Conservation (phyloP, 1,284 basidiomycete genomes). For the Puccinia polysora region DNA sequence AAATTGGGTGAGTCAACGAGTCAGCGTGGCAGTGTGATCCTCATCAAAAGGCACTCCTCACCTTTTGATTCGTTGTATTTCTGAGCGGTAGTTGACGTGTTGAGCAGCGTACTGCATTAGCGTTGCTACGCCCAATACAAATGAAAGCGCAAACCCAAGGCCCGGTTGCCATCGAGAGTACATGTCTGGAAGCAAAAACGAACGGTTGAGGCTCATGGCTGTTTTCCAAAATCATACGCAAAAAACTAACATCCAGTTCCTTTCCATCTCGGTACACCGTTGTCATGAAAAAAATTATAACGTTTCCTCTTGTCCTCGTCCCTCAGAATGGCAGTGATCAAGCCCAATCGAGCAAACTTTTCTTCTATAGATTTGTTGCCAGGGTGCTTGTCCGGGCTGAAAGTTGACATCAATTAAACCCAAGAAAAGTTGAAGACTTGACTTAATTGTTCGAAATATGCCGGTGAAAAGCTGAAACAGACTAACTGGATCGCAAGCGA, state of each 20-base stretch:
- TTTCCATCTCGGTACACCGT: conserved; percentile 81
- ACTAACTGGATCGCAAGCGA: conserved; percentile 75
- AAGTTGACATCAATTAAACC: conserved; percentile 3
- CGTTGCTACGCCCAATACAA: conserved; percentile 69
- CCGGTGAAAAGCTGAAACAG: neutral
- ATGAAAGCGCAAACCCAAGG: conserved; percentile 68
- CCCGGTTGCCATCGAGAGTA: conserved; percentile 88
- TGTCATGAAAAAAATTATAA: conserved; percentile 86
- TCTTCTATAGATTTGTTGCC: conserved; percentile 73
- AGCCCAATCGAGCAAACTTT: conserved; percentile 77
- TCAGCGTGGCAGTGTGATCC: too few relatives aligned
- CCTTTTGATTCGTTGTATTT: conserved; percentile 62
- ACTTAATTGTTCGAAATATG: neutral
- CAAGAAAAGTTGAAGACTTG: too few relatives aligned
- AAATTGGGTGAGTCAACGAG: too few relatives aligned
- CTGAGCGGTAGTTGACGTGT: conserved; percentile 67
- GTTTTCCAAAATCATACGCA: neutral
- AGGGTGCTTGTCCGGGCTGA: conserved; percentile 89
- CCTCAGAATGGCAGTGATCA: conserved; percentile 75
- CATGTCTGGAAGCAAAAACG: conserved; percentile 63
- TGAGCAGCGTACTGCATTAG: conserved; percentile 74
- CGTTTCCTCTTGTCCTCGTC: conserved; percentile 66
- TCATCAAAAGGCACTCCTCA: too few relatives aligned
- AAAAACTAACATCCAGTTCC: conserved; percentile 52
- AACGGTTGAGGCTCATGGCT: neutral